A percentile compares a stretch with the other conserved stretches of the same genome.
Conservation (phyloP, 441 rosid genomes). For the Aquilaria agallochum region DNA sequence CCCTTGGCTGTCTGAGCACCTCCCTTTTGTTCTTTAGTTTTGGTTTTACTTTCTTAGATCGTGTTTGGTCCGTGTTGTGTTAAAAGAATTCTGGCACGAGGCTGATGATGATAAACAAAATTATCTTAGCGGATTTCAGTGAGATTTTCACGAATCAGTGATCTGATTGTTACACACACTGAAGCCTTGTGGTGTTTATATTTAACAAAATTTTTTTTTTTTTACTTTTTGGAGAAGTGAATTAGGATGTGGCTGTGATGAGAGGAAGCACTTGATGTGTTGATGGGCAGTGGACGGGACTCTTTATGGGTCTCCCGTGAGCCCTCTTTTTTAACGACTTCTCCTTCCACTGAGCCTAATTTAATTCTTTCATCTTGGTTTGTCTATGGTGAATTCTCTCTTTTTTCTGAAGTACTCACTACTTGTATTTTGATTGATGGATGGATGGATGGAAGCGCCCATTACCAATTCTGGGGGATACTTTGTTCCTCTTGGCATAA, state of each 20-base stretch:
- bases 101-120: constrained; percentile 68
- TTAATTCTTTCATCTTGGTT: background rate
- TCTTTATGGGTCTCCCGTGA: constrained; percentile 53
- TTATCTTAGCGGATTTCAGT: constrained; percentile 99
- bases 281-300: constrained; percentile 68
- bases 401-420: too few relatives aligned
- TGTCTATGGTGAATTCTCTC: too few relatives aligned
- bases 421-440: background rate
- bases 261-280: constrained; percentile 50
- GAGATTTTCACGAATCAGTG: constrained; percentile 58
- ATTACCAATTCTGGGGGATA: constrained; percentile 83
- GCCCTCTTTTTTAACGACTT: constrained; percentile 68
- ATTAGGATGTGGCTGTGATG: constrained; percentile 56
- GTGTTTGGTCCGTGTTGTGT: background rate
- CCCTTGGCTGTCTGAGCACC: constrained; percentile 99
- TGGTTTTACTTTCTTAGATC: too few relatives aligned
- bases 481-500: constrained; percentile 61
- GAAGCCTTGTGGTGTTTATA: constrained; percentile 32
- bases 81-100: background rate
- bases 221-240: background rate
- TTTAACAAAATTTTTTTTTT: background rate
- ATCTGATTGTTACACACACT: constrained; percentile 99
- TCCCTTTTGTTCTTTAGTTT: background rate
- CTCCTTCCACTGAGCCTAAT: constrained; percentile 96
- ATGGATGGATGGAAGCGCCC: constrained; percentile 31